These are phyloP conservation scores for Cucumis melo DNA, from an alignment of 306 rosid genomes.

Conservation along the genomic window DNA sequence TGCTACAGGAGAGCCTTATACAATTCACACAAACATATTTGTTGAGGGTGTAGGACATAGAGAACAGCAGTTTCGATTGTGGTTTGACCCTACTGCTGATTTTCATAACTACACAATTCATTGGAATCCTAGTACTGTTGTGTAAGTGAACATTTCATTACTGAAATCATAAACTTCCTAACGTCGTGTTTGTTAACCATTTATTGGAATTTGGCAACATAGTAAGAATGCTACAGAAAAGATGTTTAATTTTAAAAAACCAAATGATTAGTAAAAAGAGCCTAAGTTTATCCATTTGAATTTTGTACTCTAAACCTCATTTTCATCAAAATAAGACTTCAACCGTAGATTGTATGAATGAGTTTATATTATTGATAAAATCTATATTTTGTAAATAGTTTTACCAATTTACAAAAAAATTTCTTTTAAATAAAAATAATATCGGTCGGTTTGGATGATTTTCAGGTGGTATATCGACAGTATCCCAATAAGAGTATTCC, in stretches of 20 bases:
- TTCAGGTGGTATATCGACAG: conserved; percentile 67
- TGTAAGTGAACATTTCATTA: conserved; percentile 27
- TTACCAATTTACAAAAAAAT: too few species aligned
- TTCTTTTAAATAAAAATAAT: too few species aligned
- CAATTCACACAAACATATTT: conserved; percentile 53
- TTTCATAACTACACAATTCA: conserved; percentile 82
- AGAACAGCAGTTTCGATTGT: conserved; percentile 67
- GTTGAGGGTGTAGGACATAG: conserved; percentile 59
- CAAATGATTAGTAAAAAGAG: too few species aligned
- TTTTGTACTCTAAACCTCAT: too few species aligned
- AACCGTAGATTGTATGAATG: too few species aligned
- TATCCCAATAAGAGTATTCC: conserved; percentile 53
- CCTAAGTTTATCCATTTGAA: too few species aligned
- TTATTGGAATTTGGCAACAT: too few species aligned
- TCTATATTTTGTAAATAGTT: too few species aligned
- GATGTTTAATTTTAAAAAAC: too few species aligned
- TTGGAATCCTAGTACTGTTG: conserved; percentile 66
- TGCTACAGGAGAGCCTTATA: conserved; percentile 65
- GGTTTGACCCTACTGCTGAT: conserved; percentile 77
- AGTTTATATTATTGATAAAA: too few species aligned
- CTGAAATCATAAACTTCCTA: background rate
- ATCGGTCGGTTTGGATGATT: background rate
- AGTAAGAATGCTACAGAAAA: too few species aligned
- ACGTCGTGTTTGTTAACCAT: background rate
- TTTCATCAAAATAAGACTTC: too few species aligned